Base-by-base conservation (phyloP, 176 grass and related monocot species). In the Oryza officinalis region DNA sequence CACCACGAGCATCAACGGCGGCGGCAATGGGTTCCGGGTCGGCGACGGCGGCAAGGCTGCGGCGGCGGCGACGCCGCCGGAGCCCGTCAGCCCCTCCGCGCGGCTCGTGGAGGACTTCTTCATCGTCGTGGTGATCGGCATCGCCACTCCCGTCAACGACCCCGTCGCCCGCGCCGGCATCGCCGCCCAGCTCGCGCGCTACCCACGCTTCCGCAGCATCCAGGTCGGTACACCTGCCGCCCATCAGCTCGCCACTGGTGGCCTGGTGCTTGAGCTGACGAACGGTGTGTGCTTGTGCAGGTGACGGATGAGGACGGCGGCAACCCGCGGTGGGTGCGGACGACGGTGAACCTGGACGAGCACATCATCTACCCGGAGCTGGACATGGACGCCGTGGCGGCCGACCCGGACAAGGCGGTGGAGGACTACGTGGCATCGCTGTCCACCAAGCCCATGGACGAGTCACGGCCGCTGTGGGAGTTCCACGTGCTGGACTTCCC, bases 351-450 rank as follows among this genome's bases (percentile, higher is more conserved):
- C 72, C 44, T 93, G 71, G 86, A 90, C 17, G 74, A 93, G 76
- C 92, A 95, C 79, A 64, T 97, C 25, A 86, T 95, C 87, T 73
- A 81, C 43, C 92, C 95, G 28, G 8, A 25, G 59, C 82, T 94
- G 70, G 86, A 87, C 76, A 28, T 75, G 0, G 72, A 49, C 1
- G 74, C 75, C 69, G 80, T 84, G 45, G 47, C 88, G 63, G 46
- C 80, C 17, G 61, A 84, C 78, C 77, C 89, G 12, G 96, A 98
- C 84, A 28, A 14, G 63, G 76, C 82, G 30, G 82, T 98, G 54
- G 92, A 98, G 79, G 92, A 95, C 87, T 98, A 98, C 80, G 95
- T 95, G 50, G 82, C 91, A 64, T 86, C 92, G 8, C 95, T 98
- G 64, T 90, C 92, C 3, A 41, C 78, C 81, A 27, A 37, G 59